Evolutionary conservation across 495 filamentous ascomycete species (phyloP), one percentile per base, ranked within the genome.

Genomic region (Clavariopsis aquatica): DNA sequence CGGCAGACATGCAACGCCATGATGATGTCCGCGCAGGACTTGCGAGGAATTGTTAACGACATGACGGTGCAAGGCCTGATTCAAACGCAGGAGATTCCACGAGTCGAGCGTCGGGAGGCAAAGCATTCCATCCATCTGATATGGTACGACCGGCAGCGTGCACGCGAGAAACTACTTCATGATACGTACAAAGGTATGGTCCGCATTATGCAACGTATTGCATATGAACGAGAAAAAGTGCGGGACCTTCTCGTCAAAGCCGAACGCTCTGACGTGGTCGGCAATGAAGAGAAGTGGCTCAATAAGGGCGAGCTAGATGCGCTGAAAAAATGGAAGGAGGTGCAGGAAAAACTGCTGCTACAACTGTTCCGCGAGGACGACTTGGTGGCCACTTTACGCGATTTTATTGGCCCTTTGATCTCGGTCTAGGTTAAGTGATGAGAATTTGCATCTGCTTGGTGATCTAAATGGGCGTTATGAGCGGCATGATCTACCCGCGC

Each of bases 1-100:
- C 96, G 94, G 71, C 85, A 86, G 41, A 77, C 96, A 9, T 83
- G 87, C 28, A 84, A 85, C 36, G 79, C 90, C 59, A 87, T 85
- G 57, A 81, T 98, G 59, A 83, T 96, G 65, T 85, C 84, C 24
- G 88, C 91, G 70, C 87, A 89, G 55, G 87, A 94, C 49, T 80
- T 96, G 47, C 91, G 93, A 15, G 82, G 87, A 57, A 87, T 90
- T 61, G 85, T 98, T 70, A 83, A 87, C 1, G 83, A 83, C 59
- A 89, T 99, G 82, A 89, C 96, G 64, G 83, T 86, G 68, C 82
- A 84, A 26, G 93, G 94, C 3, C 88, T 93, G 62, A 82, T 96
- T 19, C 89, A 96, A 62, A 79, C 92, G 10, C 95, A 98, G 72
- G 94, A 99, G 78, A 87, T 98, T 0, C 94, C 94, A 3, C 87